Conservation (phyloP, 1,139 yeast species). For the Debaryomyces subglobosus region DNA sequence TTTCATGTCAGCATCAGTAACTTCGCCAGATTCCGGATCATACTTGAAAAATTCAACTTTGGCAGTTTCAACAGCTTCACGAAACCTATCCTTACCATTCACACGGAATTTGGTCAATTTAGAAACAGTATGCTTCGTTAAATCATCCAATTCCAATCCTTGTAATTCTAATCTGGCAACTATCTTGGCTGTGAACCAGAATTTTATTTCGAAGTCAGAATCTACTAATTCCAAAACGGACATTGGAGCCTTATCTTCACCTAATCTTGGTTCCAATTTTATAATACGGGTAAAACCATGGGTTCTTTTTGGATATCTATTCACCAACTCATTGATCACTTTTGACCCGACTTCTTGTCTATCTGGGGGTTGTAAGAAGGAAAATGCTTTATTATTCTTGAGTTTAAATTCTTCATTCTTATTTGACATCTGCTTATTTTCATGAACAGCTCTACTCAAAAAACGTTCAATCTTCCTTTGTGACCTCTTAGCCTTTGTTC, state of each 20-base stretch:
- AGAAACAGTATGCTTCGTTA: slow-evolving; percentile 60
- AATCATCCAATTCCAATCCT: slow-evolving; percentile 59
- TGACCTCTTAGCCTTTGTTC: slow-evolving; percentile 51
- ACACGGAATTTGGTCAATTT: slow-evolving; percentile 50
- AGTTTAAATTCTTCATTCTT: slow-evolving; percentile 24
- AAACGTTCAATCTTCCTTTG: slow-evolving; percentile 48
- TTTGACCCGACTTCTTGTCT: slow-evolving; percentile 51
- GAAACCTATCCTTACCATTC: slow-evolving; percentile 57
- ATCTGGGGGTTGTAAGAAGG: slow-evolving; percentile 47
- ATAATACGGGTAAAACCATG: slow-evolving; percentile 90
- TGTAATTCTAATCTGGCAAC: slow-evolving; percentile 80
- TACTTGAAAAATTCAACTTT: slow-evolving; percentile 57
- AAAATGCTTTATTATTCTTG: slow-evolving; percentile 27
- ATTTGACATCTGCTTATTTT: slow-evolving; percentile 20
- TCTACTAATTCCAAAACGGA: slow-evolving; percentile 88
- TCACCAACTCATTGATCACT: slow-evolving; percentile 63
- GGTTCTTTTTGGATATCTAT: slow-evolving; percentile 62
- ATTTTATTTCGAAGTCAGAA: slow-evolving; percentile 68
- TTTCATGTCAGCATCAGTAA: slow-evolving; percentile 26
- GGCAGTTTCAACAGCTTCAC: slow-evolving; percentile 65
- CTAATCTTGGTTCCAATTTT: slow-evolving; percentile 78
- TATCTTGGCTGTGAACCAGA: slow-evolving; percentile 75
- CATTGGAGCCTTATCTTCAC: slow-evolving; percentile 90
- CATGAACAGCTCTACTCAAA: slow-evolving; percentile 33
- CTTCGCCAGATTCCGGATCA: slow-evolving; percentile 29